Evolutionary conservation across 306 rosid genomes (phyloP).

Genomic region (Echinosophora koreensis): DNA sequence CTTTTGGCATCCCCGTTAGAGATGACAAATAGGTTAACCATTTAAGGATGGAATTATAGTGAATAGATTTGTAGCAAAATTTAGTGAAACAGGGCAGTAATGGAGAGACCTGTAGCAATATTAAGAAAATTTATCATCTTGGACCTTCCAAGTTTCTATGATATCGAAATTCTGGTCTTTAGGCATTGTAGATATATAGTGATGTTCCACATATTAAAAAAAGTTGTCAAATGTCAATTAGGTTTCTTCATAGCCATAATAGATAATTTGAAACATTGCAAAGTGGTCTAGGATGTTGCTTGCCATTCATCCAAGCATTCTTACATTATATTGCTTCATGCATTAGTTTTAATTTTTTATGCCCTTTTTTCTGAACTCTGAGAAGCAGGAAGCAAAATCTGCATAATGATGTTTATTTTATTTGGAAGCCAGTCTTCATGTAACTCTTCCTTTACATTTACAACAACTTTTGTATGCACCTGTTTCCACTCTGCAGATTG

Average conservation of each 20-base stretch:
- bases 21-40: constrained; percentile 19
- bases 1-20: constrained; percentile 21
- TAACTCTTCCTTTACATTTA: constrained; percentile 23
- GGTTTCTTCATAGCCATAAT: constrained; percentile 15
- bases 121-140: constrained; percentile 14
- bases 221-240: constrained; percentile 33
- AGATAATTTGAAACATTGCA: constrained; percentile 34
- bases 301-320: constrained; percentile 31
- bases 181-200: neutral
- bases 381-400: constrained; percentile 27
- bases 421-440: constrained; percentile 25
- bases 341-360: constrained; percentile 25
- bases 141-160: constrained; percentile 15
- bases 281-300: constrained; percentile 34
- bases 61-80: constrained; percentile 22
- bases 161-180: neutral
- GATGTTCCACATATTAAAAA: neutral
- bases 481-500: constrained; percentile 22
- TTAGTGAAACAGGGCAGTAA: constrained; percentile 4
- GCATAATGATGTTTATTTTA: constrained; percentile 13
- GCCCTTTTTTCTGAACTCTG: constrained; percentile 29
- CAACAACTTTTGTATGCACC: constrained; percentile 20
- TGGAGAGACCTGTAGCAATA: constrained; percentile 15
- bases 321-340: constrained; percentile 19
- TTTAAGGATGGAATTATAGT: constrained; percentile 17